Base-by-base conservation (phyloP, 371 early-diverging fungal genomes). In the Dentiscutata heterogama region DNA sequence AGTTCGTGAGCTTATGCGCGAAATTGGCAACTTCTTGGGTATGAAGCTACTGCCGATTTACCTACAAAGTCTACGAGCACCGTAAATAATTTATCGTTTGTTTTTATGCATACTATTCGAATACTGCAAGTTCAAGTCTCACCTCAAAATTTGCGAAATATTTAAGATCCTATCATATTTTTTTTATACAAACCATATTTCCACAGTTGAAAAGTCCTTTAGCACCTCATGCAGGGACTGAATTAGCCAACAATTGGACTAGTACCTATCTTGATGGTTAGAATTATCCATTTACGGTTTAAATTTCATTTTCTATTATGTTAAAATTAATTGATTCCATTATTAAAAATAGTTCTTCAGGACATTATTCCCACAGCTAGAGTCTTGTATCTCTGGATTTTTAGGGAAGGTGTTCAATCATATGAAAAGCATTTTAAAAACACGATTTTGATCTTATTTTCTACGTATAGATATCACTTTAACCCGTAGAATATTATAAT, bases 401-500 rank as follows among this genome's bases (percentile, higher is more conserved):
- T 92, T 87, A 88, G 96, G 81, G 97, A 96, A 86, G 93, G 94
- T 75, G 31, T 67, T 56, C 68, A 14, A 53, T 2, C 53, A 31
- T 27, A 31, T 29, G 71, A 61, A 50, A 65, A 22, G 58, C 7
- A 58, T 58, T 61, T 1, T 11, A 60, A 72, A 29, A 65, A 35
- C 54, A 46, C 46, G 7, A 7, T 46, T 46, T 7, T 46, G 46
- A 46, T 46, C 11, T 46, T 46, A 39, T 82, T 51, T 51, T 27
- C 35, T 35, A 31, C 8, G 10, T 25, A 20, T 80, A 91, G 91
- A 77, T 89, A 3, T 93, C 96, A 3, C 87, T 95, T 63, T 92
- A 93, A 80, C 97, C 97, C 6, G 96, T 97, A n/a, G 97, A 97
- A 84, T 97, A 97, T 86, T 97, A 96, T 89, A 97, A 96, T 88